Conservation (phyloP, 495 filamentous ascomycete species). For the Hypoxylon crocopeplum region DNA sequence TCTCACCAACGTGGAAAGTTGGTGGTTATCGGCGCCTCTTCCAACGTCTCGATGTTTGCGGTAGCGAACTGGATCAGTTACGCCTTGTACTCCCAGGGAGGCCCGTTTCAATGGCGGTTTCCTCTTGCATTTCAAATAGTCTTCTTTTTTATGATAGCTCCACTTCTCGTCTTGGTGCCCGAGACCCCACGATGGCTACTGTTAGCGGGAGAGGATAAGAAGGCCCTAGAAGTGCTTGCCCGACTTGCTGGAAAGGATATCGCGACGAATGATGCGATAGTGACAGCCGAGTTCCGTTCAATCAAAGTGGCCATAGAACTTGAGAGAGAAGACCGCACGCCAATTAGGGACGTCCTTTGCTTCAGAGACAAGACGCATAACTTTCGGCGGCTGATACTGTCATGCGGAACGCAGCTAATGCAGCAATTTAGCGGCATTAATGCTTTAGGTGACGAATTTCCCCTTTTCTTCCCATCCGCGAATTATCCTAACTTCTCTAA, state of each 20-base stretch:
- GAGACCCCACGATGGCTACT: constrained; percentile 49
- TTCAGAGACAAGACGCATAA: constrained; percentile 45
- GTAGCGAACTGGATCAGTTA: constrained; percentile 53
- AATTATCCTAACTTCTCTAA: not conserved
- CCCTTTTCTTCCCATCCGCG: not conserved
- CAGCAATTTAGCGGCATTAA: constrained; percentile 42
- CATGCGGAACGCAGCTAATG: constrained; percentile 44
- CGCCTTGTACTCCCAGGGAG: constrained; percentile 42
- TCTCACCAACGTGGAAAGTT: constrained; percentile 56
- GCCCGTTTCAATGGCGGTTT: constrained; percentile 56
- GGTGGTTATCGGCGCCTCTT: constrained; percentile 37
- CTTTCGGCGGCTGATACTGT: constrained; percentile 41
- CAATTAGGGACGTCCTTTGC: constrained; percentile 36
- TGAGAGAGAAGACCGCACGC: constrained; percentile 38
- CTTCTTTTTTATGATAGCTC: constrained; percentile 49
- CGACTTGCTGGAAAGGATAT: constrained; percentile 41
- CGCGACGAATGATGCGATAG: constrained; percentile 9
- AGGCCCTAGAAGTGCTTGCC: constrained; percentile 45
- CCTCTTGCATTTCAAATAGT: constrained; percentile 59
- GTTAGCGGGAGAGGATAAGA: constrained; percentile 27
- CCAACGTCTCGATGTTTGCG: constrained; percentile 31
- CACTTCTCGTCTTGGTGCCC: constrained; percentile 42
- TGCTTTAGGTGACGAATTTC: constrained; percentile 11
- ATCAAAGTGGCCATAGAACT: constrained; percentile 40
- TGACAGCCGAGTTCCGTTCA: constrained; percentile 36